Evolutionary conservation across 441 rosid genomes (phyloP), one percentile per base, ranked within the genome.

Genomic region (Aleurites moluccanus): DNA sequence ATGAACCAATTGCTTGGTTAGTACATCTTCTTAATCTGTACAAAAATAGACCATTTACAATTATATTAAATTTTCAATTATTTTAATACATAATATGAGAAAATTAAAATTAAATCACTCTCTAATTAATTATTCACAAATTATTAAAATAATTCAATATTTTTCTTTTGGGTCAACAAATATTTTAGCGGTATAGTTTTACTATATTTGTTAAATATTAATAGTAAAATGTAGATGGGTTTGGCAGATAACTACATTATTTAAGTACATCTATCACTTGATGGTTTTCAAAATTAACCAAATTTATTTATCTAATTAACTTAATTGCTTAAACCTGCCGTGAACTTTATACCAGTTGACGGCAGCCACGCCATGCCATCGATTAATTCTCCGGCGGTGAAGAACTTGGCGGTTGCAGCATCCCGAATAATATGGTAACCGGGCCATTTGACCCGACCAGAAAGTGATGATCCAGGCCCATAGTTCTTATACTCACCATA

Each of bases 351-450:
- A n/a, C 93, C 90, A 6, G 94, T 88, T n/a, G 79, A 70, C 25
- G 89, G 89, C 88, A 94, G 70, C 98, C 98, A 94, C 10, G 77
- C 80, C 80, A 85, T 82, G 35, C 99, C 98, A 13, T 80, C 75
- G 25, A 90, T 80, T 75, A 92, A 88, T 38, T 69, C 79, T 0
- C 86, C 73, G 2, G 88, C 93, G 0, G 96, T 90, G 70, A 92
- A 94, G 73, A 85, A 86, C 18, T 87, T 88, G 16, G 75, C 83
- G 0, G 93, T 90, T 55, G 85, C 84, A 0, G 83, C 84, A 16
- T 86, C 82, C 38, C 79, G 79, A 8, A 89, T 87, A 71, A 86
- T 78, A 28, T 82, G 90, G 78, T 79, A 87, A 67, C 96, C 93
- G 0, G 91, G 79, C 98, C 99, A 92, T 45, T 70, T 83, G 30